Evolutionary conservation across 805 yeast genomes (phyloP).

Genomic region (Saccharomycopsis lassenensis): DNA sequence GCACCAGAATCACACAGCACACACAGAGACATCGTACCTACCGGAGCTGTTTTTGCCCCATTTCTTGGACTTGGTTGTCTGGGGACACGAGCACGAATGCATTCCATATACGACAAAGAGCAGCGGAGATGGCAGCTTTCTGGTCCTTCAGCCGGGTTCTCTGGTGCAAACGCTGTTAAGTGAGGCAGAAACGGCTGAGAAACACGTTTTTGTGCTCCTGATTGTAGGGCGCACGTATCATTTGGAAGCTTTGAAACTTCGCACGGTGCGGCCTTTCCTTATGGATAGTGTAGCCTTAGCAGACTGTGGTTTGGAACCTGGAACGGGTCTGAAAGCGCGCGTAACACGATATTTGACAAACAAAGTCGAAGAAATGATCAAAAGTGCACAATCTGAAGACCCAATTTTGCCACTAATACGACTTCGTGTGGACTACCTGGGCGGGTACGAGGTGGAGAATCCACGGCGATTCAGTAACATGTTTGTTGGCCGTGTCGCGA

Average conservation of each 20-base stretch:
- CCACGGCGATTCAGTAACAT: conserved; percentile 80
- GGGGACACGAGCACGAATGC: conserved; percentile 99
- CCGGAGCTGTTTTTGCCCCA: conserved; percentile 80
- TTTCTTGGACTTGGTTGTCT: conserved; percentile 71
- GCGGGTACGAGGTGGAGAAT: conserved; percentile 87
- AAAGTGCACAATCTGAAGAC: too few relatives aligned
- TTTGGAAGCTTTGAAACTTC: conserved; percentile 50
- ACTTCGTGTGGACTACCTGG: conserved; percentile 77
- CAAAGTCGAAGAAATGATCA: conserved; percentile 59
- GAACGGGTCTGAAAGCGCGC: conserved; percentile 46
- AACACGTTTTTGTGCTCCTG: conserved; percentile 62
- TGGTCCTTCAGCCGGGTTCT: conserved; percentile 85
- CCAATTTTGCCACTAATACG: conserved; percentile 74
- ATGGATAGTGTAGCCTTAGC: conserved; percentile 55
- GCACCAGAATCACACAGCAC: conserved; percentile 84
- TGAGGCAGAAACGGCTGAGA: conserved; percentile 71
- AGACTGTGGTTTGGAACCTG: conserved; percentile 46
- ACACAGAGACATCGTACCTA: conserved; percentile 67
- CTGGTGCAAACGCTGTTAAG: conserved; percentile 85
- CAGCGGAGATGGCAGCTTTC: conserved; percentile 50
- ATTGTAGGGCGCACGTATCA: conserved; percentile 47
- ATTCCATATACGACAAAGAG: conserved; percentile 48
- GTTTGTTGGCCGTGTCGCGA: conserved; percentile 87
- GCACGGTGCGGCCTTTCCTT: conserved; percentile 72
- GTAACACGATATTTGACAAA: conserved; percentile 48